These are phyloP conservation scores for Primulina huaijiensis DNA, from an alignment of 257 asterid species.

Conservation along the genomic window DNA sequence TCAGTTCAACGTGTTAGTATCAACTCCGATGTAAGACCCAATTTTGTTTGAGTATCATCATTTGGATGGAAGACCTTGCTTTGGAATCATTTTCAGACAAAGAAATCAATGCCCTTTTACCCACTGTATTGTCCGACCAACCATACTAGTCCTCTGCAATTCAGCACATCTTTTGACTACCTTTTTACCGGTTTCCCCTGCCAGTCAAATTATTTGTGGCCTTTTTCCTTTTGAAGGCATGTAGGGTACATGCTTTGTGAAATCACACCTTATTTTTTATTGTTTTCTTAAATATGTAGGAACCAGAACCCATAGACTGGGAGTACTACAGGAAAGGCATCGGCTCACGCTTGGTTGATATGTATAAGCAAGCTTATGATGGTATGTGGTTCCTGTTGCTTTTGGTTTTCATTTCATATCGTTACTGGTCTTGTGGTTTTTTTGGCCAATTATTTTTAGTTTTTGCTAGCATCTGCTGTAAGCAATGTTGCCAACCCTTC, in stretches of 20 bases:
- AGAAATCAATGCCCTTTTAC: background rate
- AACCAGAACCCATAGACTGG: constrained; percentile 96
- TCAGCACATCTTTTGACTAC: background rate
- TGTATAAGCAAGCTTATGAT: constrained; percentile 91
- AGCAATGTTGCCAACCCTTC: background rate
- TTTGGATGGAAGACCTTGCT: background rate
- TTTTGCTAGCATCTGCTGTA: background rate
- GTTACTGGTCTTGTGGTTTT: constrained; percentile 2
- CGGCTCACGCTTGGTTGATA: constrained; percentile 88
- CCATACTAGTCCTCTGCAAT: background rate
- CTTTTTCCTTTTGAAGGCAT: background rate
- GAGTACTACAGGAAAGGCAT: constrained; percentile 88
- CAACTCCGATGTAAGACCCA: background rate
- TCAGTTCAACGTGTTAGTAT: background rate
- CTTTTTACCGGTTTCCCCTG: constrained; percentile 1
- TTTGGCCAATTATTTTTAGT: background rate
- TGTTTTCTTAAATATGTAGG: constrained; percentile 39
- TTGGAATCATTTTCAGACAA: background rate
- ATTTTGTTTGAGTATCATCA: background rate
- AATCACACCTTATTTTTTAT: background rate
- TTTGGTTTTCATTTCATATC: too few relatives aligned
- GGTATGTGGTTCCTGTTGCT: constrained; percentile 37
- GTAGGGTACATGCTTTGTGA: background rate
- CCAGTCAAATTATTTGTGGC: constrained; percentile 8
- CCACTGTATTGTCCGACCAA: background rate